Conservation (phyloP, 2,329 filamentous ascomycete species). For the Epichloe coenophiala region DNA sequence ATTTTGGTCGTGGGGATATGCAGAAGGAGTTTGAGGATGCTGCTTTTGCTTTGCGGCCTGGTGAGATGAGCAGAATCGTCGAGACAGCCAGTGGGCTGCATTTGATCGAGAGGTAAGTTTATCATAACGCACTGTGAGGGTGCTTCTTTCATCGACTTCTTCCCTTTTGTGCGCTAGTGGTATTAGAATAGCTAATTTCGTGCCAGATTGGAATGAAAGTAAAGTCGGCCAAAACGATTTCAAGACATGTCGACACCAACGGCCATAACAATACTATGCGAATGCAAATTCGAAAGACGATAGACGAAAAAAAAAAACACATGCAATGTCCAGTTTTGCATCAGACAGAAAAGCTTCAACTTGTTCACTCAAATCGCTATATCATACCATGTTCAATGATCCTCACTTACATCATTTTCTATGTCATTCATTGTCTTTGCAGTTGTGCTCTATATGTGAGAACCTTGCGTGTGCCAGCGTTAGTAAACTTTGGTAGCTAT, state of each 20-base stretch:
- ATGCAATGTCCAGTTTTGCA: neutral
- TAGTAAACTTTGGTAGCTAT: neutral
- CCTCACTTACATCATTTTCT: neutral
- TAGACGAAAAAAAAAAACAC: neutral
- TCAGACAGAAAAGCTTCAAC: neutral
- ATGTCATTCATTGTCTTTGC: neutral
- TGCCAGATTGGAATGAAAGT: neutral
- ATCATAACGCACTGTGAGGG: neutral
- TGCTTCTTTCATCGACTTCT: no score
- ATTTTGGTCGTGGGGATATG: constrained; percentile 92
- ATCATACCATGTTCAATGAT: neutral
- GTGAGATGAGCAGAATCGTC: constrained; percentile 74
- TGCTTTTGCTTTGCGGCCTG: constrained; percentile 76
- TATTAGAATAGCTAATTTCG: neutral
- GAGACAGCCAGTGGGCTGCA: constrained; percentile 91
- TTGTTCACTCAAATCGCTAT: neutral
- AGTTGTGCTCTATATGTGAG: neutral
- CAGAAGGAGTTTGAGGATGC: constrained; percentile 98
- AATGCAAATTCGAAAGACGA: neutral
- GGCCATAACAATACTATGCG: neutral
- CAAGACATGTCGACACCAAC: neutral
- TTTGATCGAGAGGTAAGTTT: constrained; percentile 74
- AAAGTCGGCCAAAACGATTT: neutral
- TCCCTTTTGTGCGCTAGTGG: neutral
- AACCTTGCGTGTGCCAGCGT: neutral